phyloP scores from a whole-genome alignment of 805 yeast species.

The Scheffersomyces coipomensis region DNA sequence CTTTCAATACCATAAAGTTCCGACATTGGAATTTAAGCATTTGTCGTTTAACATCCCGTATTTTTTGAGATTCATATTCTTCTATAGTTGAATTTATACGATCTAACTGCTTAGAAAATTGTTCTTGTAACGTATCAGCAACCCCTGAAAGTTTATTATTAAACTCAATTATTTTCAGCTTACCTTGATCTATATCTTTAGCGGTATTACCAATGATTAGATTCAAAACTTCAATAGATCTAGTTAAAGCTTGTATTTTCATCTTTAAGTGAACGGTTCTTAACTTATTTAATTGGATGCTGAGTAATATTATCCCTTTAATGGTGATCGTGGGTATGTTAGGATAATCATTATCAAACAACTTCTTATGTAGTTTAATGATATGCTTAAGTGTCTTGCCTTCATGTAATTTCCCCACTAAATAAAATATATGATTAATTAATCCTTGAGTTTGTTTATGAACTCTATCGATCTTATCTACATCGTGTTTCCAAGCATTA shows the following conservation, averaged over 20 bases:
- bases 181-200: not conserved
- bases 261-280: constrained; percentile 15
- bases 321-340: constrained; percentile 14
- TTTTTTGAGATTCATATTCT: constrained; percentile 4
- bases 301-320: constrained; percentile 19
- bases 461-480: not conserved
- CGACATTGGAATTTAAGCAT: constrained; percentile 18
- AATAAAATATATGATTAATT: not conserved
- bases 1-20: constrained; percentile 24
- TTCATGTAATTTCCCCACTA: not conserved
- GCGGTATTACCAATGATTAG: constrained; percentile 4
- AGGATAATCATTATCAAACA: not conserved
- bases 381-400: not conserved
- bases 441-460: not conserved
- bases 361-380: not conserved
- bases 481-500: no score
- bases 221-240: constrained; percentile 2
- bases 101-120: constrained; percentile 1
- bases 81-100: constrained; percentile 7
- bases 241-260: constrained; percentile 11
- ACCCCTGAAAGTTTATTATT: not conserved
- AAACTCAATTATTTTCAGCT: not conserved
- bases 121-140: not conserved
- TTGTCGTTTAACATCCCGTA: constrained; percentile 22
- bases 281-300: constrained; percentile 30